phyloP scores from a whole-genome alignment of 495 filamentous ascomycete genomes.

The Hyphodiscus hymeniophilus region DNA sequence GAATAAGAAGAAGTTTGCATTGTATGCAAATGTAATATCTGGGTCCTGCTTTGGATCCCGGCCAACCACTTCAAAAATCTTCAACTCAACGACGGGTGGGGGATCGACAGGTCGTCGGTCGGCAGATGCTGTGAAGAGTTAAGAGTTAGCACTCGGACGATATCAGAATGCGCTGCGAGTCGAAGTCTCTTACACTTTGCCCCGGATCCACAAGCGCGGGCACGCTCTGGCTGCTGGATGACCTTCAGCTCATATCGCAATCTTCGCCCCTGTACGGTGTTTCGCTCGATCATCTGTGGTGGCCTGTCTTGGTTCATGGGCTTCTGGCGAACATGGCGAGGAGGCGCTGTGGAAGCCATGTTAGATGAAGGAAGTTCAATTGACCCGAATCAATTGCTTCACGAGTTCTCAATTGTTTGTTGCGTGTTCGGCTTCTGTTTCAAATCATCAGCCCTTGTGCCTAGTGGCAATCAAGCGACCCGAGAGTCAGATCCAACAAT shows the following conservation, averaged over 20 bases:
- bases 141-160: conserved; percentile 8
- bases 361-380: no score
- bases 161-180: background rate
- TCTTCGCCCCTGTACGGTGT: conserved; percentile 70
- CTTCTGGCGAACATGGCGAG: no score
- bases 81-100: conserved; percentile 90
- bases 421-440: no score
- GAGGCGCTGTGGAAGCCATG: no score
- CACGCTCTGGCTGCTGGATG: conserved; percentile 90
- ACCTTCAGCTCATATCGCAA: conserved; percentile 79
- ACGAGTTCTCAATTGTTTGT: no score
- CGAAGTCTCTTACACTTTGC: conserved; percentile 68
- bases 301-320: no score
- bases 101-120: conserved; percentile 96
- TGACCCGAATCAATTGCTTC: no score
- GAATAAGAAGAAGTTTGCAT: conserved; percentile 97
- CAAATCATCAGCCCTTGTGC: no score
- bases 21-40: conserved; percentile 89
- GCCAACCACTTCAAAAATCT: conserved; percentile 72
- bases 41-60: conserved; percentile 28
- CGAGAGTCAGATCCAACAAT: no score
- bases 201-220: conserved; percentile 91
- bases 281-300: conserved; percentile 28
- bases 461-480: no score
- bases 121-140: conserved; percentile 61